Evolutionary conservation across 2,329 filamentous ascomycete species (phyloP).

Genomic region (Ophiostoma tasmaniense): DNA sequence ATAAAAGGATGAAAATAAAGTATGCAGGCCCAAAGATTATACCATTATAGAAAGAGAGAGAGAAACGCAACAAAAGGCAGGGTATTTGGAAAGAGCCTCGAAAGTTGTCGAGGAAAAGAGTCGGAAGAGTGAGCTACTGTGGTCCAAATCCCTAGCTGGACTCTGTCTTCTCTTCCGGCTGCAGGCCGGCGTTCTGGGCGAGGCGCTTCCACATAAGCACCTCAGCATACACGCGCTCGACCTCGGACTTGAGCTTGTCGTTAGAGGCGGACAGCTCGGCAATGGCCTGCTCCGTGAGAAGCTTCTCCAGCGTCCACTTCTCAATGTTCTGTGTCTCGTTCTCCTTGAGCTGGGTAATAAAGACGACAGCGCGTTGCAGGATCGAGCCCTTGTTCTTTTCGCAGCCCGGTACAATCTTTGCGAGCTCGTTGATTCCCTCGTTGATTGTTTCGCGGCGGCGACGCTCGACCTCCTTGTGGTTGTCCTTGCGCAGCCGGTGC

Average conservation of each 20-base stretch:
- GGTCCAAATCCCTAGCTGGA: slow-evolving; percentile 14
- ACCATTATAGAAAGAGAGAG: not conserved
- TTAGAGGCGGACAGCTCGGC: slow-evolving; percentile 79
- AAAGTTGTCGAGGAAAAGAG: not conserved
- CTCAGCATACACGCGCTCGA: slow-evolving; percentile 68
- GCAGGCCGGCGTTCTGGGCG: slow-evolving; percentile 51
- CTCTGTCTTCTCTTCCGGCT: slow-evolving; percentile 34
- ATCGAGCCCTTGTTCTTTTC: slow-evolving; percentile 99
- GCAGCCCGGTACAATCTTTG: slow-evolving; percentile 93
- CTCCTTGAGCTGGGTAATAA: slow-evolving; percentile 90
- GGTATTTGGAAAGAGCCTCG: not conserved
- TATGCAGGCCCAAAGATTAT: not conserved
- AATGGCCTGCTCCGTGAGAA: slow-evolving; percentile 81
- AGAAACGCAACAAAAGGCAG: slow-evolving; percentile 5
- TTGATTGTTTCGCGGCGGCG: slow-evolving; percentile 97
- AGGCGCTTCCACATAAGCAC: slow-evolving; percentile 70
- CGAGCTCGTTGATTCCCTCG: slow-evolving; percentile 94
- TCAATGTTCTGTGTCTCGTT: slow-evolving; percentile 92
- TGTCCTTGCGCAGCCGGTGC: slow-evolving; percentile 95
- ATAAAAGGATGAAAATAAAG: slow-evolving; percentile 2
- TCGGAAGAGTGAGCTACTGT: not conserved
- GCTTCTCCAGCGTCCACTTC: slow-evolving; percentile 86
- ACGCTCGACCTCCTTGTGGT: slow-evolving; percentile 98
- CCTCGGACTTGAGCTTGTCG: slow-evolving; percentile 76
- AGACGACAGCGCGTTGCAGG: slow-evolving; percentile 82